Conservation (phyloP, 176 grass and related monocot species). For the Rhynchospora breviuscula region DNA sequence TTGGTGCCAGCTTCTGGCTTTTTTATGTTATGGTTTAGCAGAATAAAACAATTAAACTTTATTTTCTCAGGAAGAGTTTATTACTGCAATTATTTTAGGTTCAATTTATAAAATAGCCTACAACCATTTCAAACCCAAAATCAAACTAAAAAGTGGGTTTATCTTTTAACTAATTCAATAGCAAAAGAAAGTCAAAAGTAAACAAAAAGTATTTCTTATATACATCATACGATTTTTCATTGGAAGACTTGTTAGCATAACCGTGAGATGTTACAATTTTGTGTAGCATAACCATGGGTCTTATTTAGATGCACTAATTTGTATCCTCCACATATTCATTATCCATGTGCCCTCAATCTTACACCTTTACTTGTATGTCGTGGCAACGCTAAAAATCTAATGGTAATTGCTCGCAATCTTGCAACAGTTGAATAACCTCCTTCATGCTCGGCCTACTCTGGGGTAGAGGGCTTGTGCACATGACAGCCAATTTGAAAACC, state of each 20-base stretch:
- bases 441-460: neutral
- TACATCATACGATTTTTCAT: neutral
- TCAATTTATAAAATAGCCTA: neutral
- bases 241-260: neutral
- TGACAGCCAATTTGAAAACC: neutral
- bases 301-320: neutral
- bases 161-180: neutral
- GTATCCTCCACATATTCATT: neutral
- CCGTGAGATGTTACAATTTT: neutral
- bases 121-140: neutral
- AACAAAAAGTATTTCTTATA: neutral
- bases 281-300: neutral
- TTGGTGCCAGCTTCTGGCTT: neutral
- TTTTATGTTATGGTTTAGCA: neutral
- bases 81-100: neutral
- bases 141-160: neutral
- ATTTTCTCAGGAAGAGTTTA: neutral
- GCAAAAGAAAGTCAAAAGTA: neutral
- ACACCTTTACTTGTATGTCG: neutral
- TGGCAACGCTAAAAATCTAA: neutral
- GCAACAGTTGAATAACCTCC: neutral
- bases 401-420: neutral
- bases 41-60: conserved; percentile 1
- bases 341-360: neutral
- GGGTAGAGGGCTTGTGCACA: neutral